A percentile compares a stretch with the other conserved stretches of the same genome.
Conservation (phyloP, 768 basidiomycete species). For the Postia placenta region DNA sequence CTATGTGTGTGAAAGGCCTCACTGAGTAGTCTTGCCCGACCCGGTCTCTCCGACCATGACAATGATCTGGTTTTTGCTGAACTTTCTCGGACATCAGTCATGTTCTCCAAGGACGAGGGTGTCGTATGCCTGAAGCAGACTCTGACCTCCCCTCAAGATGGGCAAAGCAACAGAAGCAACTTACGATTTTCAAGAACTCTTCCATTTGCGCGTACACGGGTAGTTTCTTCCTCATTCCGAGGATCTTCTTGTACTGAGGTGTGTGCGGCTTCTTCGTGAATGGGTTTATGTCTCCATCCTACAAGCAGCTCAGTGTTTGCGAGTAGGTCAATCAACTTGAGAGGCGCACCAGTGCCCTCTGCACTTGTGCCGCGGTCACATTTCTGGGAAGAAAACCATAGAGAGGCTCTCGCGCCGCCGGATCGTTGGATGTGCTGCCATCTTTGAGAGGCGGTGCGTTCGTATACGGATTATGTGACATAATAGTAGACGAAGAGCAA, state of each 20-base stretch:
- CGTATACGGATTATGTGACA: conserved; percentile 19
- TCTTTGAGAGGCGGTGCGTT: conserved; percentile 12
- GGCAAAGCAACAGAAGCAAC: conserved; percentile 24
- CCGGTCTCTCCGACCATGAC: conserved; percentile 94
- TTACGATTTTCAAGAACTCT: conserved; percentile 84
- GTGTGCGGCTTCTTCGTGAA: conserved; percentile 82
- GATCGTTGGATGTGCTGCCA: background rate
- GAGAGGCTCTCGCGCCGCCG: conserved; percentile 16
- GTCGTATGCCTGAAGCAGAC: conserved; percentile 20
- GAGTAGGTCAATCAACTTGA: background rate
- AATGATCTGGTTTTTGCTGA: conserved; percentile 75
- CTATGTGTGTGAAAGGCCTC: conserved; percentile 21
- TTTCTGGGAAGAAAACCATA: conserved; percentile 21
- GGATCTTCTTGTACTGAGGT: conserved; percentile 77
- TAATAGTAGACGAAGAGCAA: too few relatives aligned
- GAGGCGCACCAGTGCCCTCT: conserved; percentile 18
- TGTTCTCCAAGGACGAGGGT: conserved; percentile 13
- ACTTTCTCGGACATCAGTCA: conserved; percentile 39
- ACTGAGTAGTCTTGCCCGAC: conserved; percentile 95
- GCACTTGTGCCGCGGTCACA: conserved; percentile 18
- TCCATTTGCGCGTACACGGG: conserved; percentile 92
- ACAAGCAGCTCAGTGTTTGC: background rate
- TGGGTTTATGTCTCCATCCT: conserved; percentile 82
- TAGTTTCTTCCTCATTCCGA: conserved; percentile 78
- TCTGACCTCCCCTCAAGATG: conserved; percentile 24